Base-by-base conservation (phyloP, 1,284 basidiomycete species). In the Kalmanozyma brasiliensis region DNA sequence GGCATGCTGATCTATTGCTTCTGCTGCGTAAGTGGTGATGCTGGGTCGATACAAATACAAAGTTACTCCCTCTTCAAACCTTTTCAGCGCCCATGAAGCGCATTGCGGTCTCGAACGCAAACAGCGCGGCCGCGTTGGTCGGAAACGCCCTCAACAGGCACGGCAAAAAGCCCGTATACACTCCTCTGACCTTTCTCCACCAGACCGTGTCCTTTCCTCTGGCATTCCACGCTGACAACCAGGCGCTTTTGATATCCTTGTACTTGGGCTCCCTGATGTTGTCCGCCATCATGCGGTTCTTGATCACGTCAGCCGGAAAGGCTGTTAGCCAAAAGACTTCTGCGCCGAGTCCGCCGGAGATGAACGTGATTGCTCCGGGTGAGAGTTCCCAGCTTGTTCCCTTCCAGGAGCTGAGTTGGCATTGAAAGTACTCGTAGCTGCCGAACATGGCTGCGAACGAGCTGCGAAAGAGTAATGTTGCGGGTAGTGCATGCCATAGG, bases 281-380 rank as follows among this genome's bases (percentile, higher is more conserved):
- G 57, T 84, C 83, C 35, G 81, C 78, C 83, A 84, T 84, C 61
- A 84, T 62, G 3, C 83, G 75, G 37, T 80, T 79, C 56, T 92
- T 92, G 61, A 91, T 84, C 73, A 89, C 90, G 81, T 92, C 91
- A 24, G 88, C 87, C 0, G 90, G 89, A 44, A 91, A 90, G 17
- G 87, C 89, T 83, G 88, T 87, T 17, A 86, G 52, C 83, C 83
- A 84, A 52, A 82, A 84, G 3, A 80, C 48, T 45, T 83, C 83
- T 19, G 82, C 80, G 2, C 66, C 75, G 2, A 83, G 36, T 0
- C 79, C 82, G 20, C 90, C 90, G 2, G 89, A 86, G 16, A 90
- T 79, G 78, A 91, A 90, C 65, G 89, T 90, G 6, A 89, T 86
- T 10, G 85, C 82, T 4, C 87, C 88, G 17, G 87, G 87, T 65